Percentiles rank a stretch among this genome's conserved stretches.
phyloP scores from a whole-genome alignment of 352 stramenopile species.

The Phytophthora pseudosyringae region DNA sequence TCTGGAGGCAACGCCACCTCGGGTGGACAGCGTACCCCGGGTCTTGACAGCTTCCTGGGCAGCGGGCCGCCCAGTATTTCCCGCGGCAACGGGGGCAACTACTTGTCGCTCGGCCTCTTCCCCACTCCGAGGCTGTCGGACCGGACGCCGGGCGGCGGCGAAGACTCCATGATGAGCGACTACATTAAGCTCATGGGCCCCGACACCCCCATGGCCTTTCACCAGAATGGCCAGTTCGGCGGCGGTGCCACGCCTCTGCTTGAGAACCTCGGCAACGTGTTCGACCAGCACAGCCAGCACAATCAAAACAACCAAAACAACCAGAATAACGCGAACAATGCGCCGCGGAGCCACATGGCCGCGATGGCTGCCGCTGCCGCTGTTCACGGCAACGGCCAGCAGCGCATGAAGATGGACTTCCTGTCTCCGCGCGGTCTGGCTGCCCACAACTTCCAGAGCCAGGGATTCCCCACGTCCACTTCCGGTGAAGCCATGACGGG shows the following conservation, averaged over 20 bases:
- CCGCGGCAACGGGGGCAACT: constrained; percentile 48
- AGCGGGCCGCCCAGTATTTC: constrained; percentile 63
- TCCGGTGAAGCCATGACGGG: constrained; percentile 25
- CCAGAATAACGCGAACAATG: constrained; percentile 29
- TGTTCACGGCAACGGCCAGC: constrained; percentile 26
- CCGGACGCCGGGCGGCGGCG: constrained; percentile 34
- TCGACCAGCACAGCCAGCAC: constrained; percentile 34
- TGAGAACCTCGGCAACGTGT: constrained; percentile 71
- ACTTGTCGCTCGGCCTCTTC: constrained; percentile 66
- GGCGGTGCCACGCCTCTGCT: constrained; percentile 46
- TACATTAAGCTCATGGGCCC: constrained; percentile 79
- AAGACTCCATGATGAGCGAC: constrained; percentile 74
- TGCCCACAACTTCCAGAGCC: constrained; percentile 46
- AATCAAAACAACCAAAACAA: constrained; percentile 35
- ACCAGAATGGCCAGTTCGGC: constrained; percentile 48
- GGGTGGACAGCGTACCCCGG: constrained; percentile 31
- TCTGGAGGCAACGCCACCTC: constrained; percentile 32
- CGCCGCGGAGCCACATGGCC: constrained; percentile 28
- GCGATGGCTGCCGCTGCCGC: constrained; percentile 38
- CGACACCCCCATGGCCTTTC: constrained; percentile 57
- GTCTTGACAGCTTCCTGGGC: constrained; percentile 55
- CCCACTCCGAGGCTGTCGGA: constrained; percentile 47
- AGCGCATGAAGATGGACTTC: constrained; percentile 73
- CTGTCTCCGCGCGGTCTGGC: constrained; percentile 34
- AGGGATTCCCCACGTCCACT: constrained; percentile 38